Conservation (phyloP, 345 rosid genomes). For the Pistacia vera region DNA sequence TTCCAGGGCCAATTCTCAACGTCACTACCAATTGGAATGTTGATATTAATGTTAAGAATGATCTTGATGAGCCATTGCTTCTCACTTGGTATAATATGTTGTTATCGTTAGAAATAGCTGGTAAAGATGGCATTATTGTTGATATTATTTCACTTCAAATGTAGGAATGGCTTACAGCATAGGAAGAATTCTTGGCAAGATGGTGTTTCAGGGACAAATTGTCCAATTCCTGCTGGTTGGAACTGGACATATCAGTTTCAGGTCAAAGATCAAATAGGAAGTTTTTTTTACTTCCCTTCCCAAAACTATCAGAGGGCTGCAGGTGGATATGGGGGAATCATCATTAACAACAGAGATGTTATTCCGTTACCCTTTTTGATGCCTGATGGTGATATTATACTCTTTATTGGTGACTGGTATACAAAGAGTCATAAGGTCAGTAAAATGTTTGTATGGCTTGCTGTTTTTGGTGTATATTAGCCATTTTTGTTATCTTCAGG, state of each 20-base stretch:
- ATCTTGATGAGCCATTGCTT: slow-evolving; percentile 72
- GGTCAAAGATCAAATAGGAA: slow-evolving; percentile 88
- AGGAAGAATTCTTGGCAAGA: slow-evolving; percentile 94
- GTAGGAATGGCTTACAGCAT: slow-evolving; percentile 77
- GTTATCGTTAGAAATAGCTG: not conserved
- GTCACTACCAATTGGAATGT: slow-evolving; percentile 80
- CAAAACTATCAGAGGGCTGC: slow-evolving; percentile 67
- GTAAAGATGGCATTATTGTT: not conserved
- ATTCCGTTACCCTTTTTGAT: slow-evolving; percentile 64
- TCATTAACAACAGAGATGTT: slow-evolving; percentile 64
- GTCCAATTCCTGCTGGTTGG: slow-evolving; percentile 84
- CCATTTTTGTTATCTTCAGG: slow-evolving; percentile 7
- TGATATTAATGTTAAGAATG: slow-evolving; percentile 65
- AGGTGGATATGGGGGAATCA: slow-evolving; percentile 81
- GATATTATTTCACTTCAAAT: slow-evolving; percentile 11
- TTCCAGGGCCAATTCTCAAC: slow-evolving; percentile 76
- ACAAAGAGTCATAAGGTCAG: slow-evolving; percentile 78
- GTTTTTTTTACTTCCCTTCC: slow-evolving; percentile 82
- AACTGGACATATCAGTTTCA: slow-evolving; percentile 89
- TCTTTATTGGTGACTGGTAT: slow-evolving; percentile 83
- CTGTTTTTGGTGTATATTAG: slow-evolving; percentile 14
- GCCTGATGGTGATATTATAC: slow-evolving; percentile 77
- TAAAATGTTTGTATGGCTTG: slow-evolving; percentile 1
- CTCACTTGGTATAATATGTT: slow-evolving; percentile 64
- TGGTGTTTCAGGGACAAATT: slow-evolving; percentile 85